Percentiles rank a stretch among this genome's conserved stretches.
These are phyloP conservation scores for Orobanche coerulescens DNA, from an alignment of 257 asterid genomes.

Conservation along the genomic window DNA sequence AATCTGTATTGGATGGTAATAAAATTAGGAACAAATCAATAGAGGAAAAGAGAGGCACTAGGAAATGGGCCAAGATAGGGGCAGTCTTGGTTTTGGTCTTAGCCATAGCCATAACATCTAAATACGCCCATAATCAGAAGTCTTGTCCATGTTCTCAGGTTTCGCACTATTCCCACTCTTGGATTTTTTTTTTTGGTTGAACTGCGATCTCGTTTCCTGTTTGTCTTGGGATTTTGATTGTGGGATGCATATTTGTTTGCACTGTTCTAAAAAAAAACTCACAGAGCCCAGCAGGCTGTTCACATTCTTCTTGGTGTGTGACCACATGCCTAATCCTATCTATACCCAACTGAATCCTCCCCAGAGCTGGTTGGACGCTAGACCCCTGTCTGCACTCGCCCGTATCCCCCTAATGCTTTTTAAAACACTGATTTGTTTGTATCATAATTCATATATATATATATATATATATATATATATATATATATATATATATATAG, in stretches of 20 bases:
- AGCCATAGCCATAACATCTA: conserved; percentile 41
- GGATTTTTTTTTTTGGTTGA: background rate
- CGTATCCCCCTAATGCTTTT: too few species aligned
- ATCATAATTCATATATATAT: too few species aligned
- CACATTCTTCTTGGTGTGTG: too few species aligned
- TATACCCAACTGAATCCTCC: too few species aligned
- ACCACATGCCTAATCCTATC: too few species aligned
- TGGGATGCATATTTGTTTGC: background rate
- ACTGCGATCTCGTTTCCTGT: conserved; percentile 9
- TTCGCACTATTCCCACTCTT: background rate
- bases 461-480: too few species aligned
- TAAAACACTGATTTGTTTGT: too few species aligned
- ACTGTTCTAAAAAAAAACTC: too few species aligned
- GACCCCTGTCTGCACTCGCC: too few species aligned
- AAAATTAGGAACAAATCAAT: conserved; percentile 24
- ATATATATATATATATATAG: too few species aligned
- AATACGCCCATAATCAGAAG: conserved; percentile 36
- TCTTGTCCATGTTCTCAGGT: conserved; percentile 80
- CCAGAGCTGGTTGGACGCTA: too few species aligned
- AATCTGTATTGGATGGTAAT: conserved; percentile 27
- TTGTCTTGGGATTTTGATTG: background rate
- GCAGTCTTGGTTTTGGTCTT: conserved; percentile 42
- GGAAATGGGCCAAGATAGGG: conserved; percentile 44
- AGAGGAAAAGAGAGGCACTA: conserved; percentile 29
- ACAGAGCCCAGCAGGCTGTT: too few species aligned